phyloP scores from a whole-genome alignment of 2,329 filamentous ascomycete species.

The Bipolaris victoriae region DNA sequence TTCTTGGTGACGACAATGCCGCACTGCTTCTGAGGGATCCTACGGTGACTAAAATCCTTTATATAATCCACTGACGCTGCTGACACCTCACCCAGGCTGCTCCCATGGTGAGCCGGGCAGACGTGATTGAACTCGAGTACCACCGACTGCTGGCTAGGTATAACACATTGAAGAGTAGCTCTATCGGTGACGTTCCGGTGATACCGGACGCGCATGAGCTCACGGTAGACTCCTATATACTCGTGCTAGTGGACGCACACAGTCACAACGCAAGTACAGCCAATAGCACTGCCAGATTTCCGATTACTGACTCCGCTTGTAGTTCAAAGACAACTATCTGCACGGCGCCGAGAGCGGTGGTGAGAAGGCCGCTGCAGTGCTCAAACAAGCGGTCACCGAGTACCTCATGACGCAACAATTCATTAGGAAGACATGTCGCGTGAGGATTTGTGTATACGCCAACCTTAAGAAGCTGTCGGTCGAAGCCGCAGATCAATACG shows the following conservation, averaged over 20 bases:
- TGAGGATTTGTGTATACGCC: background rate
- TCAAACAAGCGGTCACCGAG: background rate
- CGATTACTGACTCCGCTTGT: background rate
- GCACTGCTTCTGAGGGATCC: background rate
- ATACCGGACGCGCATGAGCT: background rate
- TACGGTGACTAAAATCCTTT: background rate
- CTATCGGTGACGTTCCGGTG: background rate
- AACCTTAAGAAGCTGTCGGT: background rate
- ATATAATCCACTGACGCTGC: too few species aligned
- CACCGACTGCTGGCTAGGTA: background rate
- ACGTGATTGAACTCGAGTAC: background rate
- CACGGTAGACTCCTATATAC: background rate
- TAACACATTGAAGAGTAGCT: background rate
- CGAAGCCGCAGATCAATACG: background rate
- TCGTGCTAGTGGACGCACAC: slow-evolving; percentile 1
- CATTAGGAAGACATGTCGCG: background rate
- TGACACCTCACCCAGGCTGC: background rate
- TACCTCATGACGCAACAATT: background rate
- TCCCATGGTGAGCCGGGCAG: background rate
- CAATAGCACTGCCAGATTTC: too few species aligned
- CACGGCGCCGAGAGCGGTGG: background rate
- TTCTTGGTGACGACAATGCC: background rate
- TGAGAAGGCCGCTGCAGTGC: background rate
- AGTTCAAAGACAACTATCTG: background rate
- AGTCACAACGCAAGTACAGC: background rate